These are phyloP conservation scores for Prunus fruticosa DNA, from an alignment of 306 rosid species.

Conservation along the genomic window DNA sequence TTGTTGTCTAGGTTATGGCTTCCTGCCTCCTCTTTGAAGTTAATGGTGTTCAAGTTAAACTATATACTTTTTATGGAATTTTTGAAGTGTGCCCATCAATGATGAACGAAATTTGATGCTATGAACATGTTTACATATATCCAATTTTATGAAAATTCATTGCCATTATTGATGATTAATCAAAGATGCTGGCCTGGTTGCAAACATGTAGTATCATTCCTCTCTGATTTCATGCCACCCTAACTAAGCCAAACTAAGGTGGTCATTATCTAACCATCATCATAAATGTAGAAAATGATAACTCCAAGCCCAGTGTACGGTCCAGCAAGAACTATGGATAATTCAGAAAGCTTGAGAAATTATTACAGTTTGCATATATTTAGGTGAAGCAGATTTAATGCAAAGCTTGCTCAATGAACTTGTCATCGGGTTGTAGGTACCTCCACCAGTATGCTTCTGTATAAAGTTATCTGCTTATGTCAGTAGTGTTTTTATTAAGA, in stretches of 20 bases:
- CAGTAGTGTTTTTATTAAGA: not conserved
- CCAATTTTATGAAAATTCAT: not conserved
- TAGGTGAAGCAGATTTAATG: too few species aligned
- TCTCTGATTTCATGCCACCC: not conserved
- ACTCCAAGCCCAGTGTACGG: too few species aligned
- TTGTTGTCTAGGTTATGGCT: conserved; percentile 45
- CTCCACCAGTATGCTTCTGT: not conserved
- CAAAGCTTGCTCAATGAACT: too few species aligned
- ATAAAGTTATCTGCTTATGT: not conserved
- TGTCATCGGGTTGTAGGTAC: not conserved
- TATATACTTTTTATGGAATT: not conserved
- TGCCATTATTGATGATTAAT: not conserved
- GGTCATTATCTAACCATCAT: not conserved
- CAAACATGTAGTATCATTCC: not conserved
- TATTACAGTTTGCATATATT: not conserved
- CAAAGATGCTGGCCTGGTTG: not conserved
- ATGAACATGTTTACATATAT: not conserved
- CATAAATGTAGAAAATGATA: not conserved
- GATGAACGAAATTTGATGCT: not conserved
- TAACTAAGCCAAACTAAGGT: not conserved
- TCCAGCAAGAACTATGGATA: not conserved
- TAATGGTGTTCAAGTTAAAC: not conserved
- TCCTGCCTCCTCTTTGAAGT: conserved; percentile 23
- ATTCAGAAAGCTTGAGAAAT: not conserved
- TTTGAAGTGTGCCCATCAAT: not conserved